Percentiles rank a stretch among this genome's conserved stretches.
Conservation (phyloP, 805 yeast genomes). For the Cyberlindnera veronae region DNA sequence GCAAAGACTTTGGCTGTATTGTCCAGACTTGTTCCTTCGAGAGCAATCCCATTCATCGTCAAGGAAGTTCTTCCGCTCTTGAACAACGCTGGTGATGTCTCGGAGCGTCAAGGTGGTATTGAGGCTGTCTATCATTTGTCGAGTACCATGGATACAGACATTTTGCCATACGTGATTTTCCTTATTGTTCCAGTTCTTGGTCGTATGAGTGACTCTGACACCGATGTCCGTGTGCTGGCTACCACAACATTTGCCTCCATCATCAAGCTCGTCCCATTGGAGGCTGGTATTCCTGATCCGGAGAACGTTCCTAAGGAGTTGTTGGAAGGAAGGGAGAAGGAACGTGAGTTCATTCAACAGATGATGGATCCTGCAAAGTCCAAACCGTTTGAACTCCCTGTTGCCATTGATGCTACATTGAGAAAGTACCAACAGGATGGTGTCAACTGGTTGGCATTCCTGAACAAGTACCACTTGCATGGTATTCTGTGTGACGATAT, state of each 20-base stretch:
- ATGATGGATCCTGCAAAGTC: slow-evolving; percentile 97
- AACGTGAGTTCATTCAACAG: slow-evolving; percentile 90
- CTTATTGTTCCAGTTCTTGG: slow-evolving; percentile 95
- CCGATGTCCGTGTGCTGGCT: slow-evolving; percentile 83
- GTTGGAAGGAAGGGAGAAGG: slow-evolving; percentile 85
- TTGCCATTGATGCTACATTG: slow-evolving; percentile 85
- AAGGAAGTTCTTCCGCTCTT: slow-evolving; percentile 74
- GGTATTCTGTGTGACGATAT: slow-evolving; percentile 98
- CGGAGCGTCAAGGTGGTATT: slow-evolving; percentile 87
- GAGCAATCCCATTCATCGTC: slow-evolving; percentile 77
- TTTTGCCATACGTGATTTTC: slow-evolving; percentile 92
- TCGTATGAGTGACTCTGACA: slow-evolving; percentile 93
- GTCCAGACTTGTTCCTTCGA: slow-evolving; percentile 63
- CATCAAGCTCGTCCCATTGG: slow-evolving; percentile 92
- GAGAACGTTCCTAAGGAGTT: slow-evolving; percentile 82
- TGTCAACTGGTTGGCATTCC: slow-evolving; percentile 94
- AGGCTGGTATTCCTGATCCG: slow-evolving; percentile 96
- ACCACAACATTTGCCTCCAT: slow-evolving; percentile 96
- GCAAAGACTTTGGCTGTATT: slow-evolving; percentile 85
- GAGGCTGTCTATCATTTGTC: slow-evolving; percentile 88
- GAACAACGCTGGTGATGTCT: slow-evolving; percentile 65
- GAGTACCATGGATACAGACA: slow-evolving; percentile 78
- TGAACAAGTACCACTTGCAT: slow-evolving; percentile 91
- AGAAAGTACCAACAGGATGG: slow-evolving; percentile 98
- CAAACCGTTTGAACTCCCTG: slow-evolving; percentile 83